Evolutionary conservation across 2,329 filamentous ascomycete genomes (phyloP).

Genomic region (Harringtonia lauricola): DNA sequence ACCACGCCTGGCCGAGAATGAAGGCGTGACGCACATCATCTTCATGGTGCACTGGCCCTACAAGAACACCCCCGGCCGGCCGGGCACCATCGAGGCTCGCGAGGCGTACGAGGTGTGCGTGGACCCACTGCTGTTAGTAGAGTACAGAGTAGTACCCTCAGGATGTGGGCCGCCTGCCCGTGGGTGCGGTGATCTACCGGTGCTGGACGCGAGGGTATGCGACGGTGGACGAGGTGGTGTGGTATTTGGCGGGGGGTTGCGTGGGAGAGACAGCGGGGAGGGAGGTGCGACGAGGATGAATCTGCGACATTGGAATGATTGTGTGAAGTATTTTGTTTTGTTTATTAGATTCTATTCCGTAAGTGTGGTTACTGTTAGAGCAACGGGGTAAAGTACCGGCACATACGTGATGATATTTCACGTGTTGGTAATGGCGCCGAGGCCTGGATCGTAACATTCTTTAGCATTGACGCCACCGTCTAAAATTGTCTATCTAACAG

Average conservation of each 20-base stretch:
- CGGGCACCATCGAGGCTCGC: not conserved
- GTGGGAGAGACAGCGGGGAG: not conserved
- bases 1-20: too few species aligned
- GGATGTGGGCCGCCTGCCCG: not conserved
- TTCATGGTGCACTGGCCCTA: slow-evolving; percentile 2
- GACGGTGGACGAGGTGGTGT: not conserved
- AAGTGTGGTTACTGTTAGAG: too few species aligned
- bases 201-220: slow-evolving; percentile 1
- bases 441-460: too few species aligned
- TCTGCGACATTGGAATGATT: not conserved
- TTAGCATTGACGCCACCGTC: too few species aligned
- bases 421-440: too few species aligned
- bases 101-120: slow-evolving; percentile 1
- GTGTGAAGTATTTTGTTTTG: not conserved
- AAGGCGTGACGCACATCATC: slow-evolving; percentile 2
- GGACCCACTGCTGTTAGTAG: not conserved
- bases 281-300: not conserved
- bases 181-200: slow-evolving; percentile 1
- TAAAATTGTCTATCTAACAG: too few species aligned
- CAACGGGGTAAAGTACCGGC: too few species aligned
- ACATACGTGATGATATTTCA: too few species aligned
- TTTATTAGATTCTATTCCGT: too few species aligned
- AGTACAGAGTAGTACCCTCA: slow-evolving; percentile 2
- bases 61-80: not conserved
- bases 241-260: not conserved